phyloP scores from a whole-genome alignment of 345 rosid genomes.

The Salix koriyanagi region DNA sequence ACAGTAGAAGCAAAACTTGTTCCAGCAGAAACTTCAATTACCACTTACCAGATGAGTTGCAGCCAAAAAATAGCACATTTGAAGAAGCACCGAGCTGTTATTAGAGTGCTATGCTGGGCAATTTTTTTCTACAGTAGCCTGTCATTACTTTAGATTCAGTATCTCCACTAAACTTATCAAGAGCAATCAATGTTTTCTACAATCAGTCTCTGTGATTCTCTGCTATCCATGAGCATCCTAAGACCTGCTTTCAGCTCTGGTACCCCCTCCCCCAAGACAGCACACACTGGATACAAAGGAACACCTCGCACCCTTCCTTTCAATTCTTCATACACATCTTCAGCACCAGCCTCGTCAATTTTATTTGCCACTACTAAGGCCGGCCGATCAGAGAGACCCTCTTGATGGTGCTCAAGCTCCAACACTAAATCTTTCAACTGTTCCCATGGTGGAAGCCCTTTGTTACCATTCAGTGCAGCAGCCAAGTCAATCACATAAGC shows the following conservation, averaged over 20 bases:
- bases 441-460: slow-evolving; percentile 79
- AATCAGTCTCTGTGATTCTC: slow-evolving; percentile 36
- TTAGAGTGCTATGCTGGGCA: not conserved
- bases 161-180: not conserved
- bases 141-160: not conserved
- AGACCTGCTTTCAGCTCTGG: slow-evolving; percentile 74
- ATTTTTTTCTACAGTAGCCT: not conserved
- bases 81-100: not conserved
- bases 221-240: slow-evolving; percentile 54
- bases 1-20: not conserved
- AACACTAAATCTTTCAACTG: slow-evolving; percentile 66
- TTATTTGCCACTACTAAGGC: slow-evolving; percentile 80
- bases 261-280: slow-evolving; percentile 80
- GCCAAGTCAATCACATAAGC: slow-evolving; percentile 89
- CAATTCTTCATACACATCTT: slow-evolving; percentile 55
- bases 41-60: not conserved
- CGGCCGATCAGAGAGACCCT: slow-evolving; percentile 69
- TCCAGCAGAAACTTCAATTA: not conserved
- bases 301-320: slow-evolving; percentile 59
- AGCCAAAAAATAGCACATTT: not conserved
- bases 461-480: slow-evolving; percentile 60
- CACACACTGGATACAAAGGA: slow-evolving; percentile 64
- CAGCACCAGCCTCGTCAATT: slow-evolving; percentile 74
- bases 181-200: slow-evolving; percentile 44
- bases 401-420: slow-evolving; percentile 84